Base-by-base conservation (phyloP, 1,284 basidiomycete genomes). In the Moesziomyces parantarcticus region DNA sequence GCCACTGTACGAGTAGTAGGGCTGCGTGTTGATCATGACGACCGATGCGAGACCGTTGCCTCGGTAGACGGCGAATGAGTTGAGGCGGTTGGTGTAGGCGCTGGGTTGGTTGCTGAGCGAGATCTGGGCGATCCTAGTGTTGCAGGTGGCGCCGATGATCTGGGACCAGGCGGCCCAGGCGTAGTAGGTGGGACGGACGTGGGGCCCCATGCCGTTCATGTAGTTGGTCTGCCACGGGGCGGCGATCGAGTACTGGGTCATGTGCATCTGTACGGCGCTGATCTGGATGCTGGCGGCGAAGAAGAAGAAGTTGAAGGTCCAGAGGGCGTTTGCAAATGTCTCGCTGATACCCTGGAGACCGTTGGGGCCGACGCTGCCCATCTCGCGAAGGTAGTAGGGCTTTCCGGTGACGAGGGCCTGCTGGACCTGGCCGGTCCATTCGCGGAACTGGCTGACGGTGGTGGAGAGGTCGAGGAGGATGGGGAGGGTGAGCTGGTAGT, bases 221-320 rank as follows among this genome's bases (percentile, higher is more conserved):
- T 57, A 29, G 58, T 49, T 64, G 34, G 72, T 74, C 43, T 72
- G 75, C 77, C 77, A 79, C 10, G 77, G 75, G 8, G 77, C 57
- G 26, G 53, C 67, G 6, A 56, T 46, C 3, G 77, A 79, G 47
- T 57, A 60, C 39, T 75, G 61, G 22, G 75, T 75, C 68, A 77
- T 69, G 56, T 79, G 77, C 68, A 79, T 79, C 61, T 79, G 77
- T 5, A 79, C 77, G 26, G 61, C 69, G 46, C 59, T 57, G 29
- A 79, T 57, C 53, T 72, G 56, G 42, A 70, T 57, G 48, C 68
- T 79, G 11, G 77, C 71, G 29, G 77, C 77, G 43, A 60, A 79
- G 36, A 79, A 63, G 65, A 77, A 75, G 53, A 79, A 79, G 68
- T 77, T 75, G 55, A 79, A 45, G 21, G 72, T 72, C 77, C 77